These are phyloP conservation scores for Erodium chrysanthum DNA, from an alignment of 441 rosid species.

Conservation along the genomic window DNA sequence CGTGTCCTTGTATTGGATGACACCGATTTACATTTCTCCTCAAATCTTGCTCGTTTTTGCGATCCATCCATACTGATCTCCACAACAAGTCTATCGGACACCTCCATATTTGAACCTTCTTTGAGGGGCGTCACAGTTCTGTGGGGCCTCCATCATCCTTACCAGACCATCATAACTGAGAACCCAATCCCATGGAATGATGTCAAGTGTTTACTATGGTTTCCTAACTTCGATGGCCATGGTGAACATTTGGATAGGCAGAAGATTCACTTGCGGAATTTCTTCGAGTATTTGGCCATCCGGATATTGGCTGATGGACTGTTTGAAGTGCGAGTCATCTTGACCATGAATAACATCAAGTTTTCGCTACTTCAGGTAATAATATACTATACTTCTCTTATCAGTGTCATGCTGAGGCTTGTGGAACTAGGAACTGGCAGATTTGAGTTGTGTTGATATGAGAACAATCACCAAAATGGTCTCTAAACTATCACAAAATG, in stretches of 20 bases:
- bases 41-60: conserved; percentile 41
- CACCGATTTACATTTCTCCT: conserved; percentile 45
- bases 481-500: too few species aligned
- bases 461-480: too few species aligned
- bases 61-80: conserved; percentile 48
- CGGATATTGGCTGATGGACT: conserved; percentile 52
- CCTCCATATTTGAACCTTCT: conserved; percentile 29
- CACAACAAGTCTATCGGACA: conserved; percentile 48
- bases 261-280: conserved; percentile 40
- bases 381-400: conserved; percentile 7
- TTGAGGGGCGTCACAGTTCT: conserved; percentile 41
- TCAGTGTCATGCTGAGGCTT: not conserved
- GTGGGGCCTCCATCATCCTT: conserved; percentile 65
- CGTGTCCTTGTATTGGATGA: conserved; percentile 65
- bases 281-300: conserved; percentile 65
- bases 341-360: conserved; percentile 67
- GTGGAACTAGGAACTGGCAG: too few species aligned
- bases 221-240: conserved; percentile 41
- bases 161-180: conserved; percentile 46
- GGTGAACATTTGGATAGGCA: conserved; percentile 43
- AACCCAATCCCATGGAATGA: conserved; percentile 60
- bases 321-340: conserved; percentile 40
- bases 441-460: too few species aligned
- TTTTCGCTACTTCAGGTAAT: conserved; percentile 69
- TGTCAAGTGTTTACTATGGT: conserved; percentile 62